Base-by-base conservation (phyloP, 2,329 filamentous ascomycete species). In the Stylonectria norvegica region DNA sequence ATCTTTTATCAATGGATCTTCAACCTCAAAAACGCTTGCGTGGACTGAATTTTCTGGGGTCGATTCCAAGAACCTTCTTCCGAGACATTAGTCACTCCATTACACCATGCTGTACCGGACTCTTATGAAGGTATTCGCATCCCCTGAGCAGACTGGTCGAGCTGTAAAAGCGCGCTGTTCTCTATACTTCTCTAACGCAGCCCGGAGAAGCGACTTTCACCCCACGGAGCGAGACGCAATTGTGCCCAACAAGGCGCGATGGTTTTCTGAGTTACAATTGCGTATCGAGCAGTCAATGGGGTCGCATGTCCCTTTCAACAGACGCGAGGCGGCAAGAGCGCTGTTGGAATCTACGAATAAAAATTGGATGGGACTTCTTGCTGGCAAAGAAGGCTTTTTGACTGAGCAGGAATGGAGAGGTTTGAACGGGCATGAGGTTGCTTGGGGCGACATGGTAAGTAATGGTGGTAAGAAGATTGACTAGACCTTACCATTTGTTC, bases 381-480 rank as follows among this genome's bases (percentile, higher is more conserved):
- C 38, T 11, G 45, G 48, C 1, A 19, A 41, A 5, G 41, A 49
- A 6, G 48, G 48, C 0, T 51, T 48, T 1, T 23, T 49, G 0
- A 43, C 34, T 2, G 45, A 43, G 11, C 42, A 40, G 20, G 36
- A 32, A 36, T 51, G 48, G 48, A 38, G 38, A 17, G 38, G 35
- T 6, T 30, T 51, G 3, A 38, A 49, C 18, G 30, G 42, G 4
- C 36, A 51, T 16, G 48, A 42, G 15, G 11, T 51, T 5, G 37
- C 50, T 0, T 51, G 48, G 48, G 48, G 45, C 2, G 48, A 46
- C 12, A 50, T 51, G 48, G 48, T 51, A 30, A 28, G 41, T n/a
- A 3, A 15, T 7, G 12, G 7, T 25, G 7, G 22, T 7, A 7
- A 7, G 12, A 7, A 7, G 22, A 7, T 25, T 25, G 22, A 25